A percentile compares a stretch with the other conserved stretches of the same genome.
Evolutionary conservation across 176 grass and related monocot species (phyloP).

Genomic region (Poa annua): DNA sequence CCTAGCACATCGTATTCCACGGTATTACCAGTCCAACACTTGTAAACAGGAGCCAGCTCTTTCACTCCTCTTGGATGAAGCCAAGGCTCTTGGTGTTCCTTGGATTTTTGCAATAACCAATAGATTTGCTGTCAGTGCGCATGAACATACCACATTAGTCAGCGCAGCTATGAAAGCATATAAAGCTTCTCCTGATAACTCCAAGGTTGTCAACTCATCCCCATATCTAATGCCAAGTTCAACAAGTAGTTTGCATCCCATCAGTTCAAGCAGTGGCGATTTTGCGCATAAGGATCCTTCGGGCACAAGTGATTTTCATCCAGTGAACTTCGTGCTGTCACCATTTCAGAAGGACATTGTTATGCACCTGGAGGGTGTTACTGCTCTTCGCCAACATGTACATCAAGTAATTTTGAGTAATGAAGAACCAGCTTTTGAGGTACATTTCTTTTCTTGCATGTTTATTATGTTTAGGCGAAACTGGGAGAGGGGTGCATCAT

Average conservation of each 20-base stretch:
- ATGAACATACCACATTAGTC: slow-evolving; percentile 72
- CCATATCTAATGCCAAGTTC: slow-evolving; percentile 76
- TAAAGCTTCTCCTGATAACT: slow-evolving; percentile 65
- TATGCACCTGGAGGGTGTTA: slow-evolving; percentile 81
- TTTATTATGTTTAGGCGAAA: neutral
- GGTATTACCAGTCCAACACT: slow-evolving; percentile 53
- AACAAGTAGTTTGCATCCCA: slow-evolving; percentile 43
- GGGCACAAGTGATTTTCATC: slow-evolving; percentile 39
- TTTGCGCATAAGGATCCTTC: slow-evolving; percentile 42
- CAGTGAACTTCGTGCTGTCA: slow-evolving; percentile 54
- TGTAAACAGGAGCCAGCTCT: slow-evolving; percentile 66
- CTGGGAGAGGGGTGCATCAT: neutral
- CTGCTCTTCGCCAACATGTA: slow-evolving; percentile 64
- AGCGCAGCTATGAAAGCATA: slow-evolving; percentile 76
- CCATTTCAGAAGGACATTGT: slow-evolving; percentile 68
- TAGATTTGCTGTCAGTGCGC: slow-evolving; percentile 75
- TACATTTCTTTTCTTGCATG: slow-evolving; percentile 36
- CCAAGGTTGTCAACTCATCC: slow-evolving; percentile 72
- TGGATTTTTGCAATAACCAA: slow-evolving; percentile 96
- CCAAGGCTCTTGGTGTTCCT: slow-evolving; percentile 67
- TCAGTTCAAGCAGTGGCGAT: slow-evolving; percentile 32
- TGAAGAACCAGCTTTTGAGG: slow-evolving; percentile 84
- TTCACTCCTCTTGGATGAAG: slow-evolving; percentile 86
- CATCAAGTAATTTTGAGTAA: slow-evolving; percentile 62
- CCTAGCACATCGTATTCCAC: slow-evolving; percentile 77